A percentile compares a stretch with the other conserved stretches of the same genome.
Evolutionary conservation across 768 basidiomycete genomes (phyloP).

Genomic region (Daedalea quercina): DNA sequence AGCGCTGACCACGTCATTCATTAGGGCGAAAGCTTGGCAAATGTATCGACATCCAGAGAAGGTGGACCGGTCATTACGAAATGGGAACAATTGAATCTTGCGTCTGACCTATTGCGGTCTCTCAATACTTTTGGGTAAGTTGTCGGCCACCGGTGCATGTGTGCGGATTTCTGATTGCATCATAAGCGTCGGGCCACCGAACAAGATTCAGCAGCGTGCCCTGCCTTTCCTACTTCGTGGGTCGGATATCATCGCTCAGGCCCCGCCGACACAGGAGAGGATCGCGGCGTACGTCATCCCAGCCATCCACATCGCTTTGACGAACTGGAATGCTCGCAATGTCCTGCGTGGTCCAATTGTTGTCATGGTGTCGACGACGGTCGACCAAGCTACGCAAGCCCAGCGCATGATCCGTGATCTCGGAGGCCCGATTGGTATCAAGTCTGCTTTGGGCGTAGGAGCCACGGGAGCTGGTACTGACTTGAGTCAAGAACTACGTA

Average conservation of each 20-base stretch:
- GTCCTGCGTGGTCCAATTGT: constrained; percentile 77
- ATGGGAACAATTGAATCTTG: constrained; percentile 89
- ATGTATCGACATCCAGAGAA: constrained; percentile 49
- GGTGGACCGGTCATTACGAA: constrained; percentile 81
- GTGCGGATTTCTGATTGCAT: constrained; percentile 3
- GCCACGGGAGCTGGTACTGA: constrained; percentile 57
- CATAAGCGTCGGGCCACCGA: constrained; percentile 87
- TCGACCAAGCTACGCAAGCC: constrained; percentile 97
- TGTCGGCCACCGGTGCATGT: constrained; percentile 1
- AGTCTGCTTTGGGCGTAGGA: constrained; percentile 85
- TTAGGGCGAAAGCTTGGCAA: constrained; percentile 49
- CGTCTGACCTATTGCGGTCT: constrained; percentile 82
- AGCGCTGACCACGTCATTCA: too few relatives aligned
- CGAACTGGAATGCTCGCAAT: constrained; percentile 47
- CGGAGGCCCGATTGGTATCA: constrained; percentile 87
- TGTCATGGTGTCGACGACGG: constrained; percentile 94
- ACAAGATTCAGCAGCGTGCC: constrained; percentile 97
- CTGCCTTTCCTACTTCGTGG: constrained; percentile 91
- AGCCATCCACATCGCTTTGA: constrained; percentile 76
- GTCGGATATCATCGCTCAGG: constrained; percentile 97
- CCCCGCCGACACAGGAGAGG: constrained; percentile 95
- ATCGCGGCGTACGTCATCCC: constrained; percentile 97
- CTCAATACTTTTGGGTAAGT: constrained; percentile 91
- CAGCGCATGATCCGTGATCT: constrained; percentile 93
- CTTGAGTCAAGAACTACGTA: constrained; percentile 66